These are phyloP conservation scores for Evernia prunastri DNA, from an alignment of 495 filamentous ascomycete species.

Conservation along the genomic window DNA sequence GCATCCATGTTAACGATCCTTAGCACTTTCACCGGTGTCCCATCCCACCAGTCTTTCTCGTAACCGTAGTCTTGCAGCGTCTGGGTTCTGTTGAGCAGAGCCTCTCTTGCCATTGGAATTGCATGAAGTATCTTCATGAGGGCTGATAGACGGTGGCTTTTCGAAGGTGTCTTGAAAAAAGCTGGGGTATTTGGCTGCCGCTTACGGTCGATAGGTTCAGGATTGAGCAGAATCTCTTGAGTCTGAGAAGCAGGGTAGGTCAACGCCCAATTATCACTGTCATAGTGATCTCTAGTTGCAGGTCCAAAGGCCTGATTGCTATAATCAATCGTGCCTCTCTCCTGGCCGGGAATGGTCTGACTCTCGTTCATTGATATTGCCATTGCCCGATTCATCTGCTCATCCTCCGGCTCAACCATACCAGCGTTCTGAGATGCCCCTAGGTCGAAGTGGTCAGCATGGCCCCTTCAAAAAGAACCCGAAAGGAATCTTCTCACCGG, in stretches of 20 bases:
- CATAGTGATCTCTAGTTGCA: slow-evolving; percentile 65
- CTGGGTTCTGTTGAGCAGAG: slow-evolving; percentile 52
- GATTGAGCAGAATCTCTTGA: slow-evolving; percentile 55
- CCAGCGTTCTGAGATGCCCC: slow-evolving; percentile 38
- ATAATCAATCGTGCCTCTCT: slow-evolving; percentile 49
- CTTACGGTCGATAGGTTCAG: slow-evolving; percentile 54
- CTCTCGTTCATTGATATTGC: slow-evolving; percentile 45
- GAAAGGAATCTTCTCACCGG: background rate
- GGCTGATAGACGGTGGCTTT: slow-evolving; percentile 54
- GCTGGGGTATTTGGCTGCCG: slow-evolving; percentile 53
- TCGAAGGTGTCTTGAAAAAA: slow-evolving; percentile 63
- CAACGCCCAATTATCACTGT: slow-evolving; percentile 72
- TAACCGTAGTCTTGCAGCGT: slow-evolving; percentile 57
- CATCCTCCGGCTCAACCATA: slow-evolving; percentile 47
- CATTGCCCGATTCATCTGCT: slow-evolving; percentile 53
- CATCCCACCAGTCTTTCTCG: slow-evolving; percentile 81
- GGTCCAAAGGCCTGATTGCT: slow-evolving; percentile 56
- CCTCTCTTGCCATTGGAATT: slow-evolving; percentile 74
- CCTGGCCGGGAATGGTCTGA: slow-evolving; percentile 45
- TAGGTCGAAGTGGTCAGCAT: slow-evolving; percentile 39
- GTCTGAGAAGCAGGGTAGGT: slow-evolving; percentile 48
- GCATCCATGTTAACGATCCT: slow-evolving; percentile 49
- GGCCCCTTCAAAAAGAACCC: slow-evolving; percentile 27
- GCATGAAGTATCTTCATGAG: slow-evolving; percentile 74
- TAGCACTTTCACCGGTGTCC: slow-evolving; percentile 52